Evolutionary conservation across 1,139 yeast genomes (phyloP), one percentile per base, ranked within the genome.

Genomic region (Yamadazyma friedrichii): DNA sequence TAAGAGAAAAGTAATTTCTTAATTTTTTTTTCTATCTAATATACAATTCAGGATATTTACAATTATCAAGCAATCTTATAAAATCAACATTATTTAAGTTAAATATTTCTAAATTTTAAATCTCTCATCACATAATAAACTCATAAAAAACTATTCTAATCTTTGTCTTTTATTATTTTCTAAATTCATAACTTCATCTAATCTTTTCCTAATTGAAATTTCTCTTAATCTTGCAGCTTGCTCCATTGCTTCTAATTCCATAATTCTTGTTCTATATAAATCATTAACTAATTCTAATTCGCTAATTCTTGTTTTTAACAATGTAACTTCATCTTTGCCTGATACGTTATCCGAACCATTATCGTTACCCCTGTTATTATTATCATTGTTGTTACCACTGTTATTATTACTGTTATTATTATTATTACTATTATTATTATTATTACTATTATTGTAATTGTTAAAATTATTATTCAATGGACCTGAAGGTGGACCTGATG

Each of bases 221-320:
- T 77, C 82, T 45, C 83, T 64, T 44, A 74, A 64, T 48, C 80
- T 69, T 1, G 80, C 73, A 17, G 82, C 82, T 39, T 70, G 72
- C 54, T 85, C 93, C 67, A 77, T 67, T 22, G 80, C 79, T 59
- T 91, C 96, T 47, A 91, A 70, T 57, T 91, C 96, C 63, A 77
- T 70, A 39, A 91, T 87, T 51, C 95, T 77, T 4, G 93, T 79
- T 50, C 88, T 76, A 66, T 87, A 86, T 47, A 91, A 69, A 56
- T 89, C 97, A 55, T 88, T 89, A 31, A 91, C 95, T 35, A 91
- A 70, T 59, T 91, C 97, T 44, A 91, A 72, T 58, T 91, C 98
- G n/a, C 88, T 80, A 16, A 89, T 87, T 44, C 95, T 71, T 0
- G 95, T 86, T 48, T 80, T 78, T 45, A 88, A 67, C 34, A 71